Evolutionary conservation across 345 rosid genomes (phyloP).

Genomic region (Clausena lansium): DNA sequence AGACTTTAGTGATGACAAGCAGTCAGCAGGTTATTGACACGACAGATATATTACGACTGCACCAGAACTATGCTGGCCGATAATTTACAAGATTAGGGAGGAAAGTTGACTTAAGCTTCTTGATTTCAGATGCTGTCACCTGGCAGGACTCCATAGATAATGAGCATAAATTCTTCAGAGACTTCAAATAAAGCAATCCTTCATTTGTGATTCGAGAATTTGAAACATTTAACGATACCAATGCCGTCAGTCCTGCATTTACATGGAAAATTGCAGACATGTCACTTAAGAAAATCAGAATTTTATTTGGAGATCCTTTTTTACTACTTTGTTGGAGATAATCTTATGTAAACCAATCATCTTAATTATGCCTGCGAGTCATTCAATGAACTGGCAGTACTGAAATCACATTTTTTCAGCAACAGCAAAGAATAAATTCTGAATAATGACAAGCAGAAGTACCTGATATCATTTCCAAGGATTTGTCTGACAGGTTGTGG

Average conservation of each 20-base stretch:
- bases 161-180: slow-evolving; percentile 43
- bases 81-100: slow-evolving; percentile 50
- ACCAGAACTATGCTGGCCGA: slow-evolving; percentile 38
- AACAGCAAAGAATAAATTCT: neutral
- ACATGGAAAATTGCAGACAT: neutral
- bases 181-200: slow-evolving; percentile 47
- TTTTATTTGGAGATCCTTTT: too few relatives aligned
- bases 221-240: slow-evolving; percentile 49
- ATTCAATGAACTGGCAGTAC: neutral
- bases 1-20: too few relatives aligned
- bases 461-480: slow-evolving; percentile 47
- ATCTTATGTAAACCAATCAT: neutral
- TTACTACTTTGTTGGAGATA: neutral
- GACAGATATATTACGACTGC: neutral
- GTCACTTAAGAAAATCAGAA: neutral
- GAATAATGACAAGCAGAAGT: neutral
- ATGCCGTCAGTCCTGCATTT: slow-evolving; percentile 48
- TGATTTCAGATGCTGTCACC: slow-evolving; percentile 49
- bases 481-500: slow-evolving; percentile 47
- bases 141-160: slow-evolving; percentile 50
- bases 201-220: slow-evolving; percentile 47
- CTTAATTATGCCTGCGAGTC: neutral
- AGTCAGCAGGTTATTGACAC: neutral
- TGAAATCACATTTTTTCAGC: neutral
- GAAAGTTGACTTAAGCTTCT: slow-evolving; percentile 44